Conservation (phyloP, 2,329 filamentous ascomycete species). For the Seiridium unicorne region DNA sequence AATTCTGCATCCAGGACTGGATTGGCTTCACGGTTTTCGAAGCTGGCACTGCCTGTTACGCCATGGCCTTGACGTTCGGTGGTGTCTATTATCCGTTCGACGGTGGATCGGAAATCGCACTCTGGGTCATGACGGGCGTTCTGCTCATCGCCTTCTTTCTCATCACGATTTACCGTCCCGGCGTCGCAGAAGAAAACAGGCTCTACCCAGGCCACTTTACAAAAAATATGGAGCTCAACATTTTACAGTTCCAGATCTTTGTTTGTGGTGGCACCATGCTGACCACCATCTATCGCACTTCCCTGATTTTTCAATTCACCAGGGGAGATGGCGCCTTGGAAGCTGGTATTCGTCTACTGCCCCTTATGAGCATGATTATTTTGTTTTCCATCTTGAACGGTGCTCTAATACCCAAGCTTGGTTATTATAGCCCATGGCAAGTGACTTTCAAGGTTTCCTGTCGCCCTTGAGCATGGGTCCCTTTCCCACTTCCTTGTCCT, state of each 20-base stretch:
- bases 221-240: slow-evolving; percentile 12
- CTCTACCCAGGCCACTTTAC: slow-evolving; percentile 42
- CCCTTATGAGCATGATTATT: background rate
- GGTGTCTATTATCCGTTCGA: slow-evolving; percentile 46
- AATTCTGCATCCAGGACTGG: slow-evolving; percentile 37
- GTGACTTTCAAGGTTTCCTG: too few relatives aligned
- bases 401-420: background rate
- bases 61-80: slow-evolving; percentile 49
- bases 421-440: background rate
- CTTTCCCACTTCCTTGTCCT: too few relatives aligned
- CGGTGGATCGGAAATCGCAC: slow-evolving; percentile 38
- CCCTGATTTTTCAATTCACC: slow-evolving; percentile 45
- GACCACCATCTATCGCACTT: slow-evolving; percentile 40
- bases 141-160: slow-evolving; percentile 37
- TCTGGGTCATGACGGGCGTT: slow-evolving; percentile 40
- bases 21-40: slow-evolving; percentile 39
- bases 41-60: slow-evolving; percentile 35
- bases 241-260: slow-evolving; percentile 20
- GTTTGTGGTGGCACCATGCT: background rate
- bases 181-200: slow-evolving; percentile 30
- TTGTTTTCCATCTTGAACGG: background rate
- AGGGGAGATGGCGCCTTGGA: slow-evolving; percentile 34
- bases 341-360: slow-evolving; percentile 27
- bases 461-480: too few relatives aligned
- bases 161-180: slow-evolving; percentile 36